Conservation (phyloP, 768 basidiomycete species). For the Boletus barrowsii region DNA sequence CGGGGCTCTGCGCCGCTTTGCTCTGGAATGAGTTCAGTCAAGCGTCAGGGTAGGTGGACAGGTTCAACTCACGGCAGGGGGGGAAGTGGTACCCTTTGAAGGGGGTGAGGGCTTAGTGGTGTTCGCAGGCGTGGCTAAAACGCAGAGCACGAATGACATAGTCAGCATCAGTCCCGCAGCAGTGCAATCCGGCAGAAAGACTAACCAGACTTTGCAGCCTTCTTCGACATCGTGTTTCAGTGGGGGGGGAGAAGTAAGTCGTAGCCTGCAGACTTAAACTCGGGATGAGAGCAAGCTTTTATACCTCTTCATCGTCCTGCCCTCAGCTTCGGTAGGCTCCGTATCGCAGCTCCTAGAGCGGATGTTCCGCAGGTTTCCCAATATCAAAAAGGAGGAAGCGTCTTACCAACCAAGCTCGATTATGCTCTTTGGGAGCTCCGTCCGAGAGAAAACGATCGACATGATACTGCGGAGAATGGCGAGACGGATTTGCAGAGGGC, state of each 20-base stretch:
- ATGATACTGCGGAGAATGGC: conserved; percentile 15
- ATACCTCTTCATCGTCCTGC: conserved; percentile 25
- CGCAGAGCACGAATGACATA: conserved; percentile 1
- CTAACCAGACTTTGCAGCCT: conserved; percentile 23
- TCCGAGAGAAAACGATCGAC: conserved; percentile 5
- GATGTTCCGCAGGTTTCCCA: conserved; percentile 4
- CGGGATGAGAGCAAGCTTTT: conserved; percentile 14
- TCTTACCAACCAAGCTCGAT: conserved; percentile 6
- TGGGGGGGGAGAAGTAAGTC: background rate
- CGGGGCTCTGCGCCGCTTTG: conserved; percentile 19
- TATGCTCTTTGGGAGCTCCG: conserved; percentile 8
- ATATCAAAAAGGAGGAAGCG: conserved; percentile 1
- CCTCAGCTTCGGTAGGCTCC: conserved; percentile 24
- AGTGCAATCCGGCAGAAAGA: conserved; percentile 14
- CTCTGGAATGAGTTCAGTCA: conserved; percentile 12
- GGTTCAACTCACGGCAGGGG: conserved; percentile 15
- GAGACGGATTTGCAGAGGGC: conserved; percentile 2
- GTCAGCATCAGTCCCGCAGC: conserved; percentile 8
- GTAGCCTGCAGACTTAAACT: background rate
- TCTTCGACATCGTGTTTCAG: conserved; percentile 25
- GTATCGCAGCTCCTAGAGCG: conserved; percentile 11
- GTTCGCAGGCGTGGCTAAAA: conserved; percentile 13
- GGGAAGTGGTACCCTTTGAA: conserved; percentile 18
- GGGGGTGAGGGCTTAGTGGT: conserved; percentile 17
- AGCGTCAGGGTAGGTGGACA: background rate